A percentile compares a stretch with the other conserved stretches of the same genome.
Evolutionary conservation across 495 filamentous ascomycete species (phyloP).

Genomic region (Penicillium tannophilum): DNA sequence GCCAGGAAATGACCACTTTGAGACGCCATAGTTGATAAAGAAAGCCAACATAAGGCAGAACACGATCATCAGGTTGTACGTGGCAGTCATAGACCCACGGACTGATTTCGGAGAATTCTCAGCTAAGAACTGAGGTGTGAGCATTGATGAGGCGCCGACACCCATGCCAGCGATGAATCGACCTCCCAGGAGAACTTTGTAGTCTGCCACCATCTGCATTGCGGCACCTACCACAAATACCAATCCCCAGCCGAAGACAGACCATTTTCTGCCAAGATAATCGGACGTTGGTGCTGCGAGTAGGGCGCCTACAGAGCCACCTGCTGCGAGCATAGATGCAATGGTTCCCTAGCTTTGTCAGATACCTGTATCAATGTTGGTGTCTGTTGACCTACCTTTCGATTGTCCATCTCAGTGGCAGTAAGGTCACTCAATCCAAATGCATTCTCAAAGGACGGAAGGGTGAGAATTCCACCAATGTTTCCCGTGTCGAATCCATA

Average conservation of each 20-base stretch:
- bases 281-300: slow-evolving; percentile 57
- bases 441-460: slow-evolving; percentile 57
- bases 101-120: slow-evolving; percentile 38
- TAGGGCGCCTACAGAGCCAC: slow-evolving; percentile 59
- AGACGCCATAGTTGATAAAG: slow-evolving; percentile 31
- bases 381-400: slow-evolving; percentile 15
- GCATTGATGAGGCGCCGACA: slow-evolving; percentile 25
- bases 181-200: slow-evolving; percentile 31
- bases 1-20: slow-evolving; percentile 23
- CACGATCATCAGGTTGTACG: slow-evolving; percentile 33
- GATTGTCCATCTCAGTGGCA: slow-evolving; percentile 20
- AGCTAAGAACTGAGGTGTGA: slow-evolving; percentile 26
- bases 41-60: slow-evolving; percentile 30
- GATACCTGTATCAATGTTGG: slow-evolving; percentile 41
- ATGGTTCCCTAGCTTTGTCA: slow-evolving; percentile 58
- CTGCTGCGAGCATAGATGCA: slow-evolving; percentile 61
- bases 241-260: slow-evolving; percentile 49
- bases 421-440: slow-evolving; percentile 25
- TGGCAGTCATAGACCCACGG: slow-evolving; percentile 29
- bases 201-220: slow-evolving; percentile 57
- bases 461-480: slow-evolving; percentile 63
- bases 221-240: slow-evolving; percentile 61
- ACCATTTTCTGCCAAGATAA: slow-evolving; percentile 55
- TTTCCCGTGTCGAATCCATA: slow-evolving; percentile 69
- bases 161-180: slow-evolving; percentile 49